phyloP scores from a whole-genome alignment of 2,329 filamentous ascomycete genomes.

The Endothia cerciana region DNA sequence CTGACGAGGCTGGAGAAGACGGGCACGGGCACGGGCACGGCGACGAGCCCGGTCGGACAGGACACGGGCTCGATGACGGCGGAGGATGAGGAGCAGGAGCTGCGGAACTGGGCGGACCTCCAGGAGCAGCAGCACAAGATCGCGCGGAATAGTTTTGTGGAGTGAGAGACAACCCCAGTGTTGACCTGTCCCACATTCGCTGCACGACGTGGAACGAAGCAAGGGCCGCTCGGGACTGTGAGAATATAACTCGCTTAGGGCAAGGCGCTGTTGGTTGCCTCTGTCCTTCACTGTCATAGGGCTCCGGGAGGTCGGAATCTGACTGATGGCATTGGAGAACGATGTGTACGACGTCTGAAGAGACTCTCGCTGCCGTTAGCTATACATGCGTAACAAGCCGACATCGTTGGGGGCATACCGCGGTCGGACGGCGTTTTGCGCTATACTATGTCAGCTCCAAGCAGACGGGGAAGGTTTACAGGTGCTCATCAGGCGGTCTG shows the following conservation, averaged over 20 bases:
- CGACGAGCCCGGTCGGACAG: constrained; percentile 31
- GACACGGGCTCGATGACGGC: constrained; percentile 46
- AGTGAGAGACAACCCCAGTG: not conserved
- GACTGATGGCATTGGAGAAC: not conserved
- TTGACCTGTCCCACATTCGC: not conserved
- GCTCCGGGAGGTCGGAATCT: not conserved
- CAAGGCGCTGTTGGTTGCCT: not conserved
- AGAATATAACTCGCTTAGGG: not conserved
- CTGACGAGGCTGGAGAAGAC: constrained; percentile 74
- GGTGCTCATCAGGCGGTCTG: not conserved
- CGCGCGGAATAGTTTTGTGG: not conserved
- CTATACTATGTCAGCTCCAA: not conserved
- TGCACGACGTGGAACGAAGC: not conserved
- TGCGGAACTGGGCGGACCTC: constrained; percentile 77
- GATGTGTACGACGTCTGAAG: not conserved
- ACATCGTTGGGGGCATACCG: not conserved
- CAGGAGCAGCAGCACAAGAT: constrained; percentile 73
- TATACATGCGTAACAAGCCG: not conserved
- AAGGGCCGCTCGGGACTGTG: not conserved
- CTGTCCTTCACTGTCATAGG: constrained; percentile 45
- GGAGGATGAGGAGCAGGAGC: constrained; percentile 74
- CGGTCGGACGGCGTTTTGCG: not conserved
- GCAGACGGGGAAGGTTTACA: not conserved
- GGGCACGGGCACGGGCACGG: constrained; percentile 41
- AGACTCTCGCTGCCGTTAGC: not conserved